Conservation (phyloP, 345 rosid genomes). For the Syzygium aqueum region DNA sequence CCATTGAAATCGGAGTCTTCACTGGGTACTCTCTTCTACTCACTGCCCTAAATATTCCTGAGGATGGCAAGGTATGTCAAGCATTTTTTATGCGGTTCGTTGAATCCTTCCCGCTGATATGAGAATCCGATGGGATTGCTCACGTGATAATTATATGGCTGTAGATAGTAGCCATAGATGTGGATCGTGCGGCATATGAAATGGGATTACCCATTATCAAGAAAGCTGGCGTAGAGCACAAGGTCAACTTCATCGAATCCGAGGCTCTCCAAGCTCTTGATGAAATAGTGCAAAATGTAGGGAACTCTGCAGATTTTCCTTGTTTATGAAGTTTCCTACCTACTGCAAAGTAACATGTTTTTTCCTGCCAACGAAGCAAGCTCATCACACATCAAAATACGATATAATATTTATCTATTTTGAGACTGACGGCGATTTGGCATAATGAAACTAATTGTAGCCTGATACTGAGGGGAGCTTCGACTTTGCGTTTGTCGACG, state of each 20-base stretch:
- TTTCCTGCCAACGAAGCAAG: neutral
- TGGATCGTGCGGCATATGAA: constrained; percentile 20
- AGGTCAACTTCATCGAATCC: constrained; percentile 28
- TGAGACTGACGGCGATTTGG: neutral
- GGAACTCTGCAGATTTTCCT: neutral
- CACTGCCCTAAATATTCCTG: constrained; percentile 66
- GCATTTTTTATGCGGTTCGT: neutral
- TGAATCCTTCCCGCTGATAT: neutral
- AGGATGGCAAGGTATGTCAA: constrained; percentile 44
- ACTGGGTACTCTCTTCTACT: constrained; percentile 87
- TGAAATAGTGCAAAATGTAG: constrained; percentile 17
- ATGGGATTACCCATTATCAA: constrained; percentile 26
- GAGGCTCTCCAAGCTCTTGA: constrained; percentile 28
- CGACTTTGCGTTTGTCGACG: constrained; percentile 58
- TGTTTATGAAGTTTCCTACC: neutral
- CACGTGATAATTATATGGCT: neutral
- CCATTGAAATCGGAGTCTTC: constrained; percentile 72
- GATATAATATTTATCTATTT: neutral
- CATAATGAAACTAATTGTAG: constrained; percentile 10
- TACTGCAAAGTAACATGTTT: neutral
- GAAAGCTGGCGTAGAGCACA: constrained; percentile 34
- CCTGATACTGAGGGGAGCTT: constrained; percentile 22
- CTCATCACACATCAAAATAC: neutral
- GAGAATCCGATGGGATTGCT: neutral
- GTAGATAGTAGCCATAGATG: constrained; percentile 21